Evolutionary conservation across 164 flowering plant genomes (phyloP).

Genomic region (Akebia trifoliata): DNA sequence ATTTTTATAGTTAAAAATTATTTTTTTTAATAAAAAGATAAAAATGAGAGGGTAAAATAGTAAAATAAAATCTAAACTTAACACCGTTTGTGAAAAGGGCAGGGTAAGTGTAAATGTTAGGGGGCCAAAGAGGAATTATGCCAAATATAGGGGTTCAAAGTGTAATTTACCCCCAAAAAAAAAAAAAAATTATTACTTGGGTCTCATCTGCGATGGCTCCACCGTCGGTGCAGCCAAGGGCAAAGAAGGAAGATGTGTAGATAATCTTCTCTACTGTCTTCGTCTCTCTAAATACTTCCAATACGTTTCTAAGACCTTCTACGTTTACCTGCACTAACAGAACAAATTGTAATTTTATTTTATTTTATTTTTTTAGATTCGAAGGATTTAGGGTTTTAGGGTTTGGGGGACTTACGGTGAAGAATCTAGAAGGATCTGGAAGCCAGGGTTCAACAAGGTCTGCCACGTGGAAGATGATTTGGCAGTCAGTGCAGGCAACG

Average conservation of each 20-base stretch:
- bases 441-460: conserved; percentile 96
- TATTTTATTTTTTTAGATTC: too few species aligned
- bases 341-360: too few species aligned
- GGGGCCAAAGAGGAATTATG: too few species aligned
- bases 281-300: conserved; percentile 61
- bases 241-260: conserved; percentile 92
- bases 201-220: conserved; percentile 74
- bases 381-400: conserved; percentile 9
- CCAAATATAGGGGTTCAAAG: too few species aligned
- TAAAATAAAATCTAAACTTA: too few species aligned
- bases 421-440: conserved; percentile 70
- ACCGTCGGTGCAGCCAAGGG: conserved; percentile 85
- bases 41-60: too few species aligned
- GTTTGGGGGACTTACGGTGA: conserved; percentile 41
- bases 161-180: too few species aligned
- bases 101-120: too few species aligned
- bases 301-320: conserved; percentile 70
- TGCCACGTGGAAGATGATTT: conserved; percentile 75
- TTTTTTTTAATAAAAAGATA: too few species aligned
- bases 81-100: too few species aligned
- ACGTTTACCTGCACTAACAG: conserved; percentile 61
- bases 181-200: conserved; percentile 35
- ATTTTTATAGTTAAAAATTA: too few species aligned
- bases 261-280: conserved; percentile 59
- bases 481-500: conserved; percentile 61